Conservation (phyloP, 768 basidiomycete genomes). For the Steccherinum ochraceum region DNA sequence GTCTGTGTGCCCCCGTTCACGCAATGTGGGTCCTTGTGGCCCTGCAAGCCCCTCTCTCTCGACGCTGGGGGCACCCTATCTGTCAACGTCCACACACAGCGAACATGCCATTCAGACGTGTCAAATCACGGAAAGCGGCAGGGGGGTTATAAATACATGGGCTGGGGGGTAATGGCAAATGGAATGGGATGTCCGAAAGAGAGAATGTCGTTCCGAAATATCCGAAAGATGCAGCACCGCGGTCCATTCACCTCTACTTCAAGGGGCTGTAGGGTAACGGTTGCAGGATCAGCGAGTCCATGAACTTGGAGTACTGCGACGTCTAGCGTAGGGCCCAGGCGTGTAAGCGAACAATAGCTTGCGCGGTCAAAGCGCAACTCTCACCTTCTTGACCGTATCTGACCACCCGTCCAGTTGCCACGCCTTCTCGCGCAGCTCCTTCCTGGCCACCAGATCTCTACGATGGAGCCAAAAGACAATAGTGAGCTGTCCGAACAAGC, state of each 20-base stretch:
- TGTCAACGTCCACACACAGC: background rate
- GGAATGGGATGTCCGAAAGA: background rate
- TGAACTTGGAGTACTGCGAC: slow-evolving; percentile 73
- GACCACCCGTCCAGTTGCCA: slow-evolving; percentile 97
- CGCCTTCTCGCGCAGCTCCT: slow-evolving; percentile 80
- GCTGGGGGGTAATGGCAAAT: too few relatives aligned
- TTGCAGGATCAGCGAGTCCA: slow-evolving; percentile 82
- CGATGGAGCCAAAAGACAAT: background rate
- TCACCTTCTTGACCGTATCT: slow-evolving; percentile 85
- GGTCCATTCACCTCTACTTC: slow-evolving; percentile 38
- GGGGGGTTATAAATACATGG: background rate
- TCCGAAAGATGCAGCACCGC: too few relatives aligned
- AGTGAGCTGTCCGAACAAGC: slow-evolving; percentile 9
- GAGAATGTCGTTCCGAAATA: background rate
- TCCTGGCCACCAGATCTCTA: slow-evolving; percentile 73
- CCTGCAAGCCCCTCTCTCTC: too few relatives aligned
- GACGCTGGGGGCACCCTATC: too few relatives aligned
- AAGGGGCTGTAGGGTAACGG: slow-evolving; percentile 83
- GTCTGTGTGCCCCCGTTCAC: background rate
- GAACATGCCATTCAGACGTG: background rate
- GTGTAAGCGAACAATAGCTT: background rate
- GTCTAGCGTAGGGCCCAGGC: slow-evolving; percentile 67
- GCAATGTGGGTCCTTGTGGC: background rate
- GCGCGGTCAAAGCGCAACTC: background rate
- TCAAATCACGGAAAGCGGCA: slow-evolving; percentile 1